Conservation (phyloP, 1,139 yeast species). For the Meyerozyma elateridarum region DNA sequence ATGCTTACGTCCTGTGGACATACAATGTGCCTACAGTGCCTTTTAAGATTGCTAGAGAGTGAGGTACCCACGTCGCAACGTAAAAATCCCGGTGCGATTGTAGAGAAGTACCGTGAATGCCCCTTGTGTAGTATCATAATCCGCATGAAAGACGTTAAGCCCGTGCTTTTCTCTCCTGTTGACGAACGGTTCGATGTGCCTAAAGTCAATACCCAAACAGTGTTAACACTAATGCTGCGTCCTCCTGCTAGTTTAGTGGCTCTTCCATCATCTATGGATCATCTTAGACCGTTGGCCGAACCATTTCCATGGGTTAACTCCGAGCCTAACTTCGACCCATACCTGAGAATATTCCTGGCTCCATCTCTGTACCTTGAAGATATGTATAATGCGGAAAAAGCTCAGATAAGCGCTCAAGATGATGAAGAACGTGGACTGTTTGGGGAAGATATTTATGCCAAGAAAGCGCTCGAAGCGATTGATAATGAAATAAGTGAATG, state of each 20-base stretch:
- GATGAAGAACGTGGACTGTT: conserved; percentile 56
- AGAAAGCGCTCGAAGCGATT: conserved; percentile 54
- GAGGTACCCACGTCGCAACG: conserved; percentile 41
- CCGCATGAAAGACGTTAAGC: conserved; percentile 54
- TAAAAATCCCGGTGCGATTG: conserved; percentile 32
- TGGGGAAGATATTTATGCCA: conserved; percentile 53
- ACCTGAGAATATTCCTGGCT: conserved; percentile 61
- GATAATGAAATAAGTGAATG: conserved; percentile 38
- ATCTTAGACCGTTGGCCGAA: conserved; percentile 12
- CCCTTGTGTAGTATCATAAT: conserved; percentile 79
- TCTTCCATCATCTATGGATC: conserved; percentile 4
- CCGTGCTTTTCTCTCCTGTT: conserved; percentile 57
- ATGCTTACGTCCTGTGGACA: conserved; percentile 93
- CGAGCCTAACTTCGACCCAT: conserved; percentile 25
- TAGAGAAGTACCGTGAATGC: conserved; percentile 63
- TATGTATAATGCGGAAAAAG: conserved; percentile 56
- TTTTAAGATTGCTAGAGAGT: conserved; percentile 65
- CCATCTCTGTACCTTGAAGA: conserved; percentile 47
- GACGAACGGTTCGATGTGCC: conserved; percentile 64
- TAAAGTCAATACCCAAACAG: conserved; percentile 52
- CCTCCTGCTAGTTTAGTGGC: conserved; percentile 35
- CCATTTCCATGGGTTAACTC: conserved; percentile 28
- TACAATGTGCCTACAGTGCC: conserved; percentile 78
- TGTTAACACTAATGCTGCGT: conserved; percentile 68
- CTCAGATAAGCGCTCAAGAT: conserved; percentile 40